Percentiles rank a stretch among this genome's conserved stretches.
These are phyloP conservation scores for Parathielavia appendiculata DNA, from an alignment of 495 filamentous ascomycete genomes.

Conservation along the genomic window DNA sequence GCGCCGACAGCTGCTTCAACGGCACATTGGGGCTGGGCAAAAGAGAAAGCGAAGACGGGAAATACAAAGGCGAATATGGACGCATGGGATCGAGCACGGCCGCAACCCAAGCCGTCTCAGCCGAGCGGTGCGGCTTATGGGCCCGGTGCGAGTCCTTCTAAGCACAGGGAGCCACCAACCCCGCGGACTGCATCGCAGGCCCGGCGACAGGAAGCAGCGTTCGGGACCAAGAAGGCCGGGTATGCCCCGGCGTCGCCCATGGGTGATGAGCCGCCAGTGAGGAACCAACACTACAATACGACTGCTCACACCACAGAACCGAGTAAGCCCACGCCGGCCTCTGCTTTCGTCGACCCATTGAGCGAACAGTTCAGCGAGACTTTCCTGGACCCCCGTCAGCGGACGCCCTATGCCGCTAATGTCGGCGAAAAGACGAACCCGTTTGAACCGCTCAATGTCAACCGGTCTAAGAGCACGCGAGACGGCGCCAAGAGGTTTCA, in stretches of 20 bases:
- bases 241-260: conserved; percentile 38
- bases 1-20: conserved; percentile 16
- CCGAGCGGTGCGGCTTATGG: conserved; percentile 5
- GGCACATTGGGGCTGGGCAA: conserved; percentile 27
- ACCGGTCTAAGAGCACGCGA: conserved; percentile 39
- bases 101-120: conserved; percentile 14
- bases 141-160: conserved; percentile 1
- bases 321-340: conserved; percentile 19
- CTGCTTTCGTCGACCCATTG: conserved; percentile 37
- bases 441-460: conserved; percentile 39
- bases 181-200: conserved; percentile 41
- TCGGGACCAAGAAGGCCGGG: conserved; percentile 39
- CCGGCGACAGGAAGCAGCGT: conserved; percentile 41
- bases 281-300: conserved; percentile 42
- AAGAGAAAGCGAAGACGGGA: conserved; percentile 52
- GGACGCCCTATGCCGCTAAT: conserved; percentile 63
- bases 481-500: conserved; percentile 19
- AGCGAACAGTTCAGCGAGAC: conserved; percentile 39
- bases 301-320: conserved; percentile 24
- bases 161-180: conserved; percentile 33
- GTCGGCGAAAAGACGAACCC: conserved; percentile 65
- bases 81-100: conserved; percentile 65
- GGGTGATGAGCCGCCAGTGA: conserved; percentile 44
- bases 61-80: conserved; percentile 54
- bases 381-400: conserved; percentile 48